Evolutionary conservation across 345 rosid genomes (phyloP).

Genomic region (Eucalyptus sp.): DNA sequence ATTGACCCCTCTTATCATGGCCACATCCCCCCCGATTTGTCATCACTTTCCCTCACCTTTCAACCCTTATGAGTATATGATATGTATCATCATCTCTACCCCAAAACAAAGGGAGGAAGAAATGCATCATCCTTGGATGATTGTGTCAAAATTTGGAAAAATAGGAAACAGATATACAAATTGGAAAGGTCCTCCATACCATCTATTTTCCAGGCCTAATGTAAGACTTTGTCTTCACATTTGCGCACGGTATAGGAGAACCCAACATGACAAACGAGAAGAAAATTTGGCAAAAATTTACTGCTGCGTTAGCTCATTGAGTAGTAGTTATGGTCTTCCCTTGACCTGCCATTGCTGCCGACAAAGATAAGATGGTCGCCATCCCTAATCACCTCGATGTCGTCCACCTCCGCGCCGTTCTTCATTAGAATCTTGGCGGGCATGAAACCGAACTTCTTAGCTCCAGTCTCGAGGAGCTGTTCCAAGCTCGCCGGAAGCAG

Average conservation of each 20-base stretch:
- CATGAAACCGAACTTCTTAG: conserved; percentile 9
- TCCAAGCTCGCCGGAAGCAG: conserved; percentile 13
- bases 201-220: background rate
- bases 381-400: conserved; percentile 23
- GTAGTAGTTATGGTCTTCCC: background rate
- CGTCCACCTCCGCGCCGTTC: conserved; percentile 20
- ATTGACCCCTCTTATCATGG: background rate
- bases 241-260: background rate
- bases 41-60: background rate
- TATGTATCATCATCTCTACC: background rate
- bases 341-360: background rate
- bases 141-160: background rate
- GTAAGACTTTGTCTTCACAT: background rate
- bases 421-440: conserved; percentile 7
- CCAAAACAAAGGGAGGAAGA: background rate
- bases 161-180: background rate
- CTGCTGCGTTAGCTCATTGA: background rate
- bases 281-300: background rate
- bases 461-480: conserved; percentile 14
- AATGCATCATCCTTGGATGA: background rate
- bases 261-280: background rate
- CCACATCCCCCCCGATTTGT: background rate
- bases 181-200: background rate
- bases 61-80: background rate
- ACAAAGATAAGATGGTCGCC: conserved; percentile 8